Evolutionary conservation across 2,329 filamentous ascomycete genomes (phyloP).

Genomic region (Colletotrichum plurivorum): DNA sequence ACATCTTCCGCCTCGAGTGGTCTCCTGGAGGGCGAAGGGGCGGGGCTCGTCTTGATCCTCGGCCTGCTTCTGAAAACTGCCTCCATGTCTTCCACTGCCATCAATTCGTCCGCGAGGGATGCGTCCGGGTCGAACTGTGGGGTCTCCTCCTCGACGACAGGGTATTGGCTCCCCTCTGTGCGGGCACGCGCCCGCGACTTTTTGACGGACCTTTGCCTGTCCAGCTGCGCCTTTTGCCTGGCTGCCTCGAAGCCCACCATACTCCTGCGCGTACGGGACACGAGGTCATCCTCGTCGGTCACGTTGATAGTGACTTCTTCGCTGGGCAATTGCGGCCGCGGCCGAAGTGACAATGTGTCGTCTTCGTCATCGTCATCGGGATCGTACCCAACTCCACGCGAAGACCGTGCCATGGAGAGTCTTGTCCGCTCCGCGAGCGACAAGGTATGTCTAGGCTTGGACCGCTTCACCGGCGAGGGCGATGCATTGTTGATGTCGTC

Average conservation of each 20-base stretch:
- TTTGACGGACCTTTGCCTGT: constrained; percentile 66
- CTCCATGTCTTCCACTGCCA: constrained; percentile 81
- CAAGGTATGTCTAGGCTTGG: constrained; percentile 66
- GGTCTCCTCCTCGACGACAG: constrained; percentile 59
- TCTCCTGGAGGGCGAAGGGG: constrained; percentile 61
- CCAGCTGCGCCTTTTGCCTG: constrained; percentile 71
- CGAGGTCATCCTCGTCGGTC: constrained; percentile 63
- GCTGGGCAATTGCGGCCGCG: constrained; percentile 21
- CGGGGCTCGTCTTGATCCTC: constrained; percentile 82
- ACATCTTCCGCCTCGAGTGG: constrained; percentile 21
- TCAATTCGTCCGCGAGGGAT: constrained; percentile 76
- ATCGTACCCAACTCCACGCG: constrained; percentile 49
- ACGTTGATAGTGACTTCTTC: constrained; percentile 44
- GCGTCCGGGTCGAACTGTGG: constrained; percentile 50
- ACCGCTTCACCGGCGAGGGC: constrained; percentile 68
- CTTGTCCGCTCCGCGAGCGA: constrained; percentile 85
- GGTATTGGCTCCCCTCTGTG: constrained; percentile 62
- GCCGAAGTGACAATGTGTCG: constrained; percentile 42
- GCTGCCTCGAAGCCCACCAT: constrained; percentile 75
- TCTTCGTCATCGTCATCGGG: constrained; percentile 51
- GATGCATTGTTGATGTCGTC: constrained; percentile 68
- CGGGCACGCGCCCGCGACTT: constrained; percentile 53
- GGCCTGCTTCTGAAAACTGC: constrained; percentile 89
- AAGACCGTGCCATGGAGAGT: constrained; percentile 80
- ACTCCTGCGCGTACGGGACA: constrained; percentile 70